A percentile compares a stretch with the other conserved stretches of the same genome.
These are phyloP conservation scores for Triticum turgidum DNA, from an alignment of 176 grass and related monocot species.

Conservation along the genomic window DNA sequence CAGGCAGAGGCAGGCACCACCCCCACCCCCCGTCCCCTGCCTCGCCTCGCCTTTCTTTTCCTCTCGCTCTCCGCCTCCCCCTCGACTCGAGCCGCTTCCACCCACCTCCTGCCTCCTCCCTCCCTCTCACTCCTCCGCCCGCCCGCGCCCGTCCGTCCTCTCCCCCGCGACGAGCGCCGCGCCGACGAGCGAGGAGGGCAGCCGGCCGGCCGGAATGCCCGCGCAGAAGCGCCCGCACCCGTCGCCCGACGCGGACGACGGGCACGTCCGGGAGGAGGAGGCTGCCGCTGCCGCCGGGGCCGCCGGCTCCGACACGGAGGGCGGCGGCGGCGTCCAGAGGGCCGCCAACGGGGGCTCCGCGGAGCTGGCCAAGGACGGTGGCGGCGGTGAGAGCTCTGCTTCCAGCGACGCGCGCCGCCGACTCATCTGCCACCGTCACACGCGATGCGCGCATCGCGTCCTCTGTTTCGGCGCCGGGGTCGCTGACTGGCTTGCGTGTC, in stretches of 20 bases:
- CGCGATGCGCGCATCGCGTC: conserved; percentile 40
- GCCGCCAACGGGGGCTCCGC: conserved; percentile 16
- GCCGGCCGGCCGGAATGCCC: conserved; percentile 43
- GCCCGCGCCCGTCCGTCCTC: neutral
- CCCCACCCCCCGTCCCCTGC: neutral
- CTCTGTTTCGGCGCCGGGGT: neutral
- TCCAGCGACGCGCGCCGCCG: neutral
- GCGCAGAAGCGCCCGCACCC: conserved; percentile 61
- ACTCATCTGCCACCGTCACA: neutral
- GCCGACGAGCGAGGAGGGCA: neutral
- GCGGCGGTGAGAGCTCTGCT: conserved; percentile 4
- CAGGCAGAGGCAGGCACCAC: neutral
- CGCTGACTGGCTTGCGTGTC: conserved; percentile 27
- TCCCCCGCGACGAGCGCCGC: conserved; percentile 26
- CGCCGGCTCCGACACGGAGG: neutral
- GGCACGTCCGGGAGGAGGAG: conserved; percentile 17
- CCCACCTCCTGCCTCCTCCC: conserved; percentile 28
- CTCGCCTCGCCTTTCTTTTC: conserved; percentile 27
- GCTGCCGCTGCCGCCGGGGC: neutral
- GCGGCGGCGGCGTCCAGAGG: neutral
- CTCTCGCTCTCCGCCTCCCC: conserved; percentile 55
- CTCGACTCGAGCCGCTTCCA: conserved; percentile 45
- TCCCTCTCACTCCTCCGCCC: neutral
- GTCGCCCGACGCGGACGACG: conserved; percentile 12
- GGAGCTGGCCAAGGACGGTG: conserved; percentile 21